A percentile compares a stretch with the other conserved stretches of the same genome.
Evolutionary conservation across 768 basidiomycete species (phyloP).

Genomic region (Termitomyces eurrhizus): DNA sequence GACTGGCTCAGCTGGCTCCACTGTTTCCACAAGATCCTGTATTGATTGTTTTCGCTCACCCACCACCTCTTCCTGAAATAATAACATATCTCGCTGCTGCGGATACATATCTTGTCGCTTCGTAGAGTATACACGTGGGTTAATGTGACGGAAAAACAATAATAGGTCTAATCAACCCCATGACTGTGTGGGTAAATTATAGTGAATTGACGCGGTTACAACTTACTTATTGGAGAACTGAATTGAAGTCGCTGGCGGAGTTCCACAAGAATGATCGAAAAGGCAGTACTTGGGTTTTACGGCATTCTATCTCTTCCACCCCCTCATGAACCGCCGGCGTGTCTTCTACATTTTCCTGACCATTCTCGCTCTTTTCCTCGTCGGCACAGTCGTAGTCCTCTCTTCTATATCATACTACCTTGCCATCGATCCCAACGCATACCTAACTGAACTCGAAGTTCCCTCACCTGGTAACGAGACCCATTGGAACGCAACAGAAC

Average conservation of each 20-base stretch:
- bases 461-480: slow-evolving; percentile 49
- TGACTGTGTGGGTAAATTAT: background rate
- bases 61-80: no score
- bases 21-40: no score
- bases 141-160: background rate
- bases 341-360: slow-evolving; percentile 40
- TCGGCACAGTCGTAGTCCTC: slow-evolving; percentile 89
- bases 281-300: slow-evolving; percentile 4
- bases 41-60: no score
- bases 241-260: slow-evolving; percentile 4
- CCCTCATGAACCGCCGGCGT: slow-evolving; percentile 42
- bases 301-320: slow-evolving; percentile 4
- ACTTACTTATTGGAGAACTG: background rate
- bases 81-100: no score
- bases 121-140: no score
- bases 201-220: background rate
- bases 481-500: slow-evolving; percentile 61
- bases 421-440: slow-evolving; percentile 72
- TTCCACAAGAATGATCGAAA: slow-evolving; percentile 4
- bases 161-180: background rate
- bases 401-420: slow-evolving; percentile 90
- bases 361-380: slow-evolving; percentile 68
- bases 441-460: slow-evolving; percentile 77
- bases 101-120: no score
- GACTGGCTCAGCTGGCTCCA: no score